Evolutionary conservation across 2,329 filamentous ascomycete genomes (phyloP), one percentile per base, ranked within the genome.

Genomic region (Grosmannia clavigera): DNA sequence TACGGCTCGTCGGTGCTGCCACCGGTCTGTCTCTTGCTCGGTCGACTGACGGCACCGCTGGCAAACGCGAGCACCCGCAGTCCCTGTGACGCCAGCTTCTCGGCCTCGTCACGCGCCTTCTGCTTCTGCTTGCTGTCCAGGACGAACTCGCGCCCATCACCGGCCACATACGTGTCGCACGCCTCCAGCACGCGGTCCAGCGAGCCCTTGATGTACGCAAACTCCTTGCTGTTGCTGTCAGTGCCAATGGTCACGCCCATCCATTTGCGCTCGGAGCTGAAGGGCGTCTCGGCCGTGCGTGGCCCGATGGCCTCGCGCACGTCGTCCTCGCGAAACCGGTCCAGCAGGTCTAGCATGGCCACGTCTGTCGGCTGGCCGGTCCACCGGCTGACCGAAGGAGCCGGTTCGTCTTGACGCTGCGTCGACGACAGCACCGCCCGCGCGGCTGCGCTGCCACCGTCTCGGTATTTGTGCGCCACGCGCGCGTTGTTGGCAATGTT

Each of bases 211-310:
- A 97, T 89, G 71, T 97, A 99, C 0, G 90, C 92, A 65, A 90
- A 85, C 67, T 95, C 89, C 63, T 85, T 84, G 46, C 77, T 77
- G 55, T 85, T 84, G 46, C 77, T 77, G 55, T 83, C 79, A 27
- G 78, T 76, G 52, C 84, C 84, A 66, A 96, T 88, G 2, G 91
- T 87, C 33, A 96, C 92, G 40, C 95, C 95, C 95, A 99, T 99
- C 92, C 92, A 99, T 73, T 99, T 99, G 61, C 92, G 83, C 70
- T 96, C 91, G 1, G 94, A 99, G 70, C 92, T 97, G 73, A 99
- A 99, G 0, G 94, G 92, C 0, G 90, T 92, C 71, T 99, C 94
- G 52, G 85, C 84, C 38, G 87, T 82, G 56, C 92, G 87, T 38
- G 82, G 80, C n/a, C 91, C 91, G 59, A 96, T 83, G 11, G 88